Percentiles rank a stretch among this genome's conserved stretches.
These are phyloP conservation scores for Globisporangium spinosum DNA, from an alignment of 352 stramenopile genomes.

Conservation along the genomic window DNA sequence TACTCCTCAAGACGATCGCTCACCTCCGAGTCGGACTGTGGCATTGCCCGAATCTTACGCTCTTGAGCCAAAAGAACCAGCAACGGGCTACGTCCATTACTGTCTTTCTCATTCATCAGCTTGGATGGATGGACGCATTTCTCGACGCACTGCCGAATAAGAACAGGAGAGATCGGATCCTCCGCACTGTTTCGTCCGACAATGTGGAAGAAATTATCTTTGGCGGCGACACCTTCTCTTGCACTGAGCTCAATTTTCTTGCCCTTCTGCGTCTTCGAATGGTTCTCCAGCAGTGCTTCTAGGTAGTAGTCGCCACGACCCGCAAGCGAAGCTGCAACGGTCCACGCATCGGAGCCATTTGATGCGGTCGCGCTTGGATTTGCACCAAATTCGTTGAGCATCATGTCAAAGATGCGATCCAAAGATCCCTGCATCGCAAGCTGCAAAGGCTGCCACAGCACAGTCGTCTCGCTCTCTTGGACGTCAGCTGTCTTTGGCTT, in stretches of 20 bases:
- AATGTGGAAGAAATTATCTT: constrained; percentile 70
- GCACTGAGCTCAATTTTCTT: constrained; percentile 30
- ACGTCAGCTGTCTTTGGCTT: constrained; percentile 19
- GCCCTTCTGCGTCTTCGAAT: constrained; percentile 28
- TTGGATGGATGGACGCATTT: constrained; percentile 26
- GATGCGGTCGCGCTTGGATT: constrained; percentile 33
- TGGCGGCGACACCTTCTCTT: constrained; percentile 16
- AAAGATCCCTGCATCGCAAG: constrained; percentile 50
- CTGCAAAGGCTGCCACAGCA: constrained; percentile 48
- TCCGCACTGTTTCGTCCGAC: constrained; percentile 27
- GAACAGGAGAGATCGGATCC: constrained; percentile 19
- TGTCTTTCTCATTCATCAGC: constrained; percentile 52
- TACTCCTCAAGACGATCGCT: constrained; percentile 37
- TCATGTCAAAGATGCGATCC: constrained; percentile 40
- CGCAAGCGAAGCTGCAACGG: constrained; percentile 37
- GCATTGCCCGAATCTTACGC: constrained; percentile 19
- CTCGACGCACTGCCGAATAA: constrained; percentile 39
- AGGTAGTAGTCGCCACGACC: constrained; percentile 41
- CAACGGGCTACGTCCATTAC: constrained; percentile 44
- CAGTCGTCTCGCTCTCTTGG: constrained; percentile 1
- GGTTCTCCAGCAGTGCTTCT: constrained; percentile 43
- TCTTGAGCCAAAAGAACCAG: constrained; percentile 42
- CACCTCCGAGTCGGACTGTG: constrained; percentile 19
- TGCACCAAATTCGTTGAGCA: constrained; percentile 41
- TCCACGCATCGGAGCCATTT: constrained; percentile 59